A percentile compares a stretch with the other conserved stretches of the same genome.
Evolutionary conservation across 208 protist genomes (phyloP).

Genomic region (Wallacemonas sp.): DNA sequence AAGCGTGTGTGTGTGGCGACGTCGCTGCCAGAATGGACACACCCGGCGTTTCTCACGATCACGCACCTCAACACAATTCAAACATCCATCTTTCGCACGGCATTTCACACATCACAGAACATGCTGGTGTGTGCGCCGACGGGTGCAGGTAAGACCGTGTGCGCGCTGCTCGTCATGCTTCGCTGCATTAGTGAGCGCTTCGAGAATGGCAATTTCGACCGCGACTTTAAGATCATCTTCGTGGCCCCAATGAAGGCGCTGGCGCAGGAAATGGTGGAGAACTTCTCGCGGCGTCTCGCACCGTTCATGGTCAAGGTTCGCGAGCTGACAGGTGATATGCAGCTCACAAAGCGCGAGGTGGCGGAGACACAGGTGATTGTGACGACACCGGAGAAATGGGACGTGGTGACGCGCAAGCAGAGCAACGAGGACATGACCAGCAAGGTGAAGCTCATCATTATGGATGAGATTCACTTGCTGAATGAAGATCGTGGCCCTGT

Average conservation of each 20-base stretch:
- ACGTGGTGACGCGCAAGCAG: conserved; percentile 99
- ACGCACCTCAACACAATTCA: conserved; percentile 97
- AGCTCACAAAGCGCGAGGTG: conserved; percentile 97
- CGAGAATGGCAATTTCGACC: conserved; percentile 76
- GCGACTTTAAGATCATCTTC: conserved; percentile 99
- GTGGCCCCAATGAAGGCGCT: conserved; percentile 99
- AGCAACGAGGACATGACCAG: conserved; percentile 92
- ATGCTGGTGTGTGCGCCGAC: conserved; percentile 99
- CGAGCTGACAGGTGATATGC: conserved; percentile 99
- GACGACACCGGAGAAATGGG: conserved; percentile 99
- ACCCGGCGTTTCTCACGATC: conserved; percentile 88
- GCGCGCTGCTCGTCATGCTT: conserved; percentile 97
- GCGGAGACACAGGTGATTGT: conserved; percentile 98
- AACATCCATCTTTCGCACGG: conserved; percentile 94
- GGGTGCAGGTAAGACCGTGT: conserved; percentile 98
- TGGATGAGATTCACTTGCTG: conserved; percentile 99
- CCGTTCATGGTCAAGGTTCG: conserved; percentile 91
- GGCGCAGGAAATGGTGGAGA: conserved; percentile 97
- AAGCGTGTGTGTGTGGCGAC: conserved; percentile 82
- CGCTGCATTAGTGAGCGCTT: conserved; percentile 93
- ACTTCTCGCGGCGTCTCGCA: conserved; percentile 93
- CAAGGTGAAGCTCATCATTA: conserved; percentile 96
- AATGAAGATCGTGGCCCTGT: conserved; percentile 98
- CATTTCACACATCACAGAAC: conserved; percentile 98
- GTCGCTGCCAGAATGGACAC: conserved; percentile 87